Base-by-base conservation (phyloP, 106 monocot species). In the Dioscorea alata region DNA sequence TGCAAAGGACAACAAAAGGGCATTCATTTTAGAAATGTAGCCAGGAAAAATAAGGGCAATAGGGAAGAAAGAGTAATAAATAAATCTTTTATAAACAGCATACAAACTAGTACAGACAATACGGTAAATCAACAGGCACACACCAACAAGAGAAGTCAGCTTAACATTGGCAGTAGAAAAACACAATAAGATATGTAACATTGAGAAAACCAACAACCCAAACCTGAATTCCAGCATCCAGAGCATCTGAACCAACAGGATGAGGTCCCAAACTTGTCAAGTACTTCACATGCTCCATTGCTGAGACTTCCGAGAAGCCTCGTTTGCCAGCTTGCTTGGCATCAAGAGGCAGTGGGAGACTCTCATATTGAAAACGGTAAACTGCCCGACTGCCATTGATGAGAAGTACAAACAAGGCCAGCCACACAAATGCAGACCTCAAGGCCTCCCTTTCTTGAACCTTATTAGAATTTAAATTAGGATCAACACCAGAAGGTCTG, bases 221-320 rank as follows among this genome's bases (percentile, higher is more conserved):
- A 65, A 93, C 99, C 83, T 93, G 68, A 23, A 99, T n/a, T 65
- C 87, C 99, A 64, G 80, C 69, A 70, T 99, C 93, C 57, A 93
- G 81, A 19, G 93, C 78, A 72, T 90, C 79, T 49, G 99, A 90
- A 65, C 90, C 93, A 73, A 99, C 81, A 62, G 90, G 86, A 74
- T 87, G 99, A 71, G 99, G 99, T 50, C 93, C 99, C 58, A 89
- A 78, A 33, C 54, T 69, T 49, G 99, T 81, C 74, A 99, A 83
- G 53, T 90, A 71, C 57, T 81, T 89, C 23, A 99, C 99, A 85
- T 99, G 99, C 51, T 73, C 60, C 74, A 99, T 67, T 4, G 99
- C 93, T 12, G 73, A 85, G 34, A 71, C 80, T 79, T 99, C 99
- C 33, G 99, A 87, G 77, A 99, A 99, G n/a, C 99, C 99, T 19